These are phyloP conservation scores for Fraxinus dipetala DNA, from an alignment of 305 asterid species.

Conservation along the genomic window DNA sequence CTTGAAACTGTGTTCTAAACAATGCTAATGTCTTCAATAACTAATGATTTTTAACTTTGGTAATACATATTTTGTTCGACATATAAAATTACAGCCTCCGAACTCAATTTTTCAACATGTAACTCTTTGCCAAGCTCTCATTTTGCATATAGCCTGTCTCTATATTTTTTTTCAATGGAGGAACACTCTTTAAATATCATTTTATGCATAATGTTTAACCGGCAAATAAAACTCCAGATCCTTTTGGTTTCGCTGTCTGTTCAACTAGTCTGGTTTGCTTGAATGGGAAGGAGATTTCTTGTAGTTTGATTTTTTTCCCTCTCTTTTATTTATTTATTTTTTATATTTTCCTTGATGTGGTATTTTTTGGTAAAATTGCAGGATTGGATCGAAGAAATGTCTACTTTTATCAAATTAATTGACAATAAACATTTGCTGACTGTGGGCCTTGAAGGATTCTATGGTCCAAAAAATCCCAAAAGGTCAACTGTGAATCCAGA, in stretches of 20 bases:
- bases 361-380: conserved; percentile 39
- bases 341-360: neutral
- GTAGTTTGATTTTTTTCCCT: neutral
- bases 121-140: neutral
- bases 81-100: neutral
- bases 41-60: neutral
- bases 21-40: neutral
- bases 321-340: neutral
- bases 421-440: conserved; percentile 86
- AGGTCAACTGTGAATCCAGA: conserved; percentile 78
- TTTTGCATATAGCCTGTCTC: neutral
- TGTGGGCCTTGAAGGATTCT: conserved; percentile 96
- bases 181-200: neutral
- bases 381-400: conserved; percentile 99
- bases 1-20: neutral
- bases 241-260: neutral
- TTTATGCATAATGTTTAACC: neutral
- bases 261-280: neutral
- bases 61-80: neutral
- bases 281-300: neutral
- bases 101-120: neutral
- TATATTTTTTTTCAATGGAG: neutral
- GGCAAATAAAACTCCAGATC: neutral
- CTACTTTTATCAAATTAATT: conserved; percentile 69
- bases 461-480: conserved; percentile 84